phyloP scores from a whole-genome alignment of 1,139 yeast species.

The Yarrowia galli region DNA sequence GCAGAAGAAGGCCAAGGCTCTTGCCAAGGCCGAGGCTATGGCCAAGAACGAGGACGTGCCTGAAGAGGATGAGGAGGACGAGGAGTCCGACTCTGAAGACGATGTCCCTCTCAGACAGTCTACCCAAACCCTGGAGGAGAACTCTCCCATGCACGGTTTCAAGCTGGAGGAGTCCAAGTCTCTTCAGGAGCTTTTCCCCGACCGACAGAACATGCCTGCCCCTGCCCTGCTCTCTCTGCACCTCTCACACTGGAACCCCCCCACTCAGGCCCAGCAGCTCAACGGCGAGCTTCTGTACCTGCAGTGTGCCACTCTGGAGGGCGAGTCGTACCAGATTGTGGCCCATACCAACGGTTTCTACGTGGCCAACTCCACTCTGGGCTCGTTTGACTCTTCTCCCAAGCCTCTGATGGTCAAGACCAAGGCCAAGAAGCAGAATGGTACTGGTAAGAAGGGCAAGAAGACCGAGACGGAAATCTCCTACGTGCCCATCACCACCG shows the following conservation, averaged over 20 bases:
- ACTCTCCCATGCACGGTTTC: slow-evolving; percentile 43
- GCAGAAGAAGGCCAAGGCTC: slow-evolving; percentile 40
- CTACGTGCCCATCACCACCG: slow-evolving; percentile 26
- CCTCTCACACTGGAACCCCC: slow-evolving; percentile 88
- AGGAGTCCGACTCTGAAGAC: slow-evolving; percentile 39
- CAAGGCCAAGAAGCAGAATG: slow-evolving; percentile 42
- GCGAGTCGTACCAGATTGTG: slow-evolving; percentile 78
- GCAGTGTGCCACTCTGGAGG: slow-evolving; percentile 77
- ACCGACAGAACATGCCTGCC: slow-evolving; percentile 49
- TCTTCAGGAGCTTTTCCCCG: slow-evolving; percentile 44
- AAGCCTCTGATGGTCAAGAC: slow-evolving; percentile 49
- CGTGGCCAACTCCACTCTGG: slow-evolving; percentile 71
- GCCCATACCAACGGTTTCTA: slow-evolving; percentile 80
- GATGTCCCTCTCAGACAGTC: slow-evolving; percentile 39
- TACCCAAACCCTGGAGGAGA: slow-evolving; percentile 35
- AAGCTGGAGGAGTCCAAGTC: slow-evolving; percentile 43
- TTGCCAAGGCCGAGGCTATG: slow-evolving; percentile 41
- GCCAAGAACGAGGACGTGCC: slow-evolving; percentile 38
- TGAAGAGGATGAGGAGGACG: slow-evolving; percentile 33
- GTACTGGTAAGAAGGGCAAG: slow-evolving; percentile 50
- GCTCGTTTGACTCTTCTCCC: slow-evolving; percentile 70
- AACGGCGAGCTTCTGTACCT: slow-evolving; percentile 85
- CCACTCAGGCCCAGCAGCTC: slow-evolving; percentile 66
- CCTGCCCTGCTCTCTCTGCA: slow-evolving; percentile 60
- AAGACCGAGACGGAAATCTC: slow-evolving; percentile 38